Conservation (phyloP, 2,329 filamentous ascomycete species). For the Eutypa lata region DNA sequence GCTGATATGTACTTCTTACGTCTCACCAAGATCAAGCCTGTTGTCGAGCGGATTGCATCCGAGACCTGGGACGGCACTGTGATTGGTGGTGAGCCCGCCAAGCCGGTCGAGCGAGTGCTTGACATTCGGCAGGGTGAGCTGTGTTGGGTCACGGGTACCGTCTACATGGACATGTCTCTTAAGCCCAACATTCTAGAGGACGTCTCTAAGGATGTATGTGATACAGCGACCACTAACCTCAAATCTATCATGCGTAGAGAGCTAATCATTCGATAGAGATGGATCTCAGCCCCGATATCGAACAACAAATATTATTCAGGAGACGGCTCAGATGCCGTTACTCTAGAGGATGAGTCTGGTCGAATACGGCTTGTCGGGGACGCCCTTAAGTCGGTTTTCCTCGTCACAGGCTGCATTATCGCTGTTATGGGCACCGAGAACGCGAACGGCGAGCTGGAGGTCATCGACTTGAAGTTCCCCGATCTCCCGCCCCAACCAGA, state of each 20-base stretch:
- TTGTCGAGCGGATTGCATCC: constrained; percentile 69
- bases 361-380: constrained; percentile 76
- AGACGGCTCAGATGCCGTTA: constrained; percentile 63
- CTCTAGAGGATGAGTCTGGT: constrained; percentile 95
- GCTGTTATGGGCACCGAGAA: constrained; percentile 96
- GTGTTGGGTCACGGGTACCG: constrained; percentile 91
- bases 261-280: constrained; percentile 56
- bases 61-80: constrained; percentile 76
- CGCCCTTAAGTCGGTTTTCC: constrained; percentile 61
- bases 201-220: constrained; percentile 79
- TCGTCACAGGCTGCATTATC: constrained; percentile 91
- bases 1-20: constrained; percentile 97
- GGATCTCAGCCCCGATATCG: constrained; percentile 78
- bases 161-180: constrained; percentile 95
- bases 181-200: constrained; percentile 97
- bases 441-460: constrained; percentile 84
- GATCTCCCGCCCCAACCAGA: constrained; percentile 79
- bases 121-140: constrained; percentile 94
- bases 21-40: constrained; percentile 80
- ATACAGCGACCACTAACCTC: neutral
- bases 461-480: constrained; percentile 84
- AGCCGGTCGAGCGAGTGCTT: constrained; percentile 79
- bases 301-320: constrained; percentile 72
- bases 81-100: constrained; percentile 73
- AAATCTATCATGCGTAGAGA: neutral